phyloP scores from a whole-genome alignment of 1,284 basidiomycete species.

The Tremellales sp. region DNA sequence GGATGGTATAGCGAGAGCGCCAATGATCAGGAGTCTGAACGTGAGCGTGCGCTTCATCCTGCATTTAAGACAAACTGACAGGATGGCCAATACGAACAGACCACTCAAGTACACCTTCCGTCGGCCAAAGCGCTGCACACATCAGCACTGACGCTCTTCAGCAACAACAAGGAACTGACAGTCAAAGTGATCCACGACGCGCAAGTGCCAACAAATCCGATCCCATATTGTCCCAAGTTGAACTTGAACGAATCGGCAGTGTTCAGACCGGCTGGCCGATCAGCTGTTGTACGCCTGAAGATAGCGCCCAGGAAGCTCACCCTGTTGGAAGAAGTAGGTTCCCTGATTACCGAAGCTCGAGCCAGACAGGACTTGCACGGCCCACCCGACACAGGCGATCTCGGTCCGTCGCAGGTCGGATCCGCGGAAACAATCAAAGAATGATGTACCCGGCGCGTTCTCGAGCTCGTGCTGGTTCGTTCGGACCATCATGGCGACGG shows the following conservation, averaged over 20 bases:
- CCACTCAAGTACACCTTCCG: background rate
- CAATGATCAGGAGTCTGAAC: background rate
- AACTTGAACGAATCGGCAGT: constrained; percentile 12
- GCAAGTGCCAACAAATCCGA: constrained; percentile 13
- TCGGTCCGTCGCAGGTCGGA: constrained; percentile 34
- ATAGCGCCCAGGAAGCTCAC: background rate
- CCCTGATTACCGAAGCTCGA: background rate
- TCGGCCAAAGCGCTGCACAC: background rate
- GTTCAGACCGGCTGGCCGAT: constrained; percentile 1
- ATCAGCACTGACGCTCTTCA: background rate
- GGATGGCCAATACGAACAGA: background rate
- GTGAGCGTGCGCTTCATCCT: background rate
- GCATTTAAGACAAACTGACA: background rate
- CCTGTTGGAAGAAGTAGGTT: background rate
- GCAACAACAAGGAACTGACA: background rate
- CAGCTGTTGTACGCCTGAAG: background rate
- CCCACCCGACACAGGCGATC: constrained; percentile 24
- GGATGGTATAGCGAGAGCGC: background rate
- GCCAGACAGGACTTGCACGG: background rate
- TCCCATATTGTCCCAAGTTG: constrained; percentile 8
- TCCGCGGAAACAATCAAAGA: constrained; percentile 51
- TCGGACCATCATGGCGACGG: constrained; percentile 27
- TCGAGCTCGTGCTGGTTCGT: constrained; percentile 26
- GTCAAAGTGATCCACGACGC: constrained; percentile 9
- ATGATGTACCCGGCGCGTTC: constrained; percentile 30